These are phyloP conservation scores for Xylaria sp. DNA, from an alignment of 2,329 filamentous ascomycete species.

Conservation along the genomic window DNA sequence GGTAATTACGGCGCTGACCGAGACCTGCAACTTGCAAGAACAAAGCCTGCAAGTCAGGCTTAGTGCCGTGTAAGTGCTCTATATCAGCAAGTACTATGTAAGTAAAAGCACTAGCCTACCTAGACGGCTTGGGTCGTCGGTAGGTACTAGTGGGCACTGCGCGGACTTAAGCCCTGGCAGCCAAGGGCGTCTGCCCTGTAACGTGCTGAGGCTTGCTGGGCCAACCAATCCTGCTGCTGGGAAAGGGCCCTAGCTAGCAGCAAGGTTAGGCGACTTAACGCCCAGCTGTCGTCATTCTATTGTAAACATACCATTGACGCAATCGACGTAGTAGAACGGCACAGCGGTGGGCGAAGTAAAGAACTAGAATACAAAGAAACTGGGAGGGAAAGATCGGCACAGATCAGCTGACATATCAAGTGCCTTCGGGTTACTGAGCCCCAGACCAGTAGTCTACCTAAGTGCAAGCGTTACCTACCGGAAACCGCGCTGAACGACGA, in stretches of 20 bases:
- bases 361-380: too few species aligned
- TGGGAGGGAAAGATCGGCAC: too few species aligned
- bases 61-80: not conserved
- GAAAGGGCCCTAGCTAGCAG: not conserved
- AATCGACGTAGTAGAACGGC: too few species aligned
- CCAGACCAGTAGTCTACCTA: conserved; percentile 2
- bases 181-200: conserved; percentile 33
- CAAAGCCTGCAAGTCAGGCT: conserved; percentile 31
- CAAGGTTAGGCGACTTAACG: conserved; percentile 12
- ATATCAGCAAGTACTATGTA: conserved; percentile 1
- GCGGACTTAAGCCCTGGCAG: conserved; percentile 23
- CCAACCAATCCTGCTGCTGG: conserved; percentile 3
- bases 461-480: not conserved
- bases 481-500: conserved; percentile 14
- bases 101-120: not conserved
- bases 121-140: not conserved
- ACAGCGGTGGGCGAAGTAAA: too few species aligned
- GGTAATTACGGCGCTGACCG: conserved; percentile 41
- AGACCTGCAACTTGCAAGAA: conserved; percentile 30
- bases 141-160: not conserved
- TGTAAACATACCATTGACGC: too few species aligned
- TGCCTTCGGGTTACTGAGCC: not conserved
- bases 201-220: conserved; percentile 24
- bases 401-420: too few species aligned
- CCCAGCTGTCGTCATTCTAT: conserved; percentile 13